A percentile compares a stretch with the other conserved stretches of the same genome.
phyloP scores from a whole-genome alignment of 345 rosid genomes.

The Brassica cretica region DNA sequence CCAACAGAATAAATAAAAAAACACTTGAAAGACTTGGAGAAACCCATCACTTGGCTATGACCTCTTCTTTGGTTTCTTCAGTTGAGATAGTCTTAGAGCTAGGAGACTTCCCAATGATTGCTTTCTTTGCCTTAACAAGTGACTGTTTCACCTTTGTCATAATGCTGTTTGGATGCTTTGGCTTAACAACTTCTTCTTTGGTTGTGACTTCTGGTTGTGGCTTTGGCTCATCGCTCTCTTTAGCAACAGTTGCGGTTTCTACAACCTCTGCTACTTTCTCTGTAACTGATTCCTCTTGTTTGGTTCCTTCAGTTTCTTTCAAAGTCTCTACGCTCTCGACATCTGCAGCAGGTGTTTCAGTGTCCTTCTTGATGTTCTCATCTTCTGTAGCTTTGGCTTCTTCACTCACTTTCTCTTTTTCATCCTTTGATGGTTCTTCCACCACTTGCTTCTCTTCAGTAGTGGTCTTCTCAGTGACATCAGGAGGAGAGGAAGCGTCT shows the following conservation, averaged over 20 bases:
- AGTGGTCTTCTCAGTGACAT: conserved; percentile 26
- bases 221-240: conserved; percentile 33
- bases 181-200: conserved; percentile 50
- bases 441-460: conserved; percentile 30
- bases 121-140: conserved; percentile 78
- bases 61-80: conserved; percentile 54
- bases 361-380: conserved; percentile 19
- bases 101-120: conserved; percentile 75
- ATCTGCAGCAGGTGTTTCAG: conserved; percentile 11
- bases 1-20: conserved; percentile 21
- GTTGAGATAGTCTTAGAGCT: conserved; percentile 53
- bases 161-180: conserved; percentile 62
- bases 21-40: conserved; percentile 1
- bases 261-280: conserved; percentile 35
- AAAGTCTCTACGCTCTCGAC: conserved; percentile 16
- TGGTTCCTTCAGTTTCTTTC: conserved; percentile 24
- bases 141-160: conserved; percentile 79
- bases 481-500: conserved; percentile 1
- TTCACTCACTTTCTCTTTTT: conserved; percentile 19
- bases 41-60: conserved; percentile 48
- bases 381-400: conserved; percentile 27
- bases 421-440: conserved; percentile 33
- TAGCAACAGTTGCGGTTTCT: conserved; percentile 29
- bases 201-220: conserved; percentile 42
- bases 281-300: conserved; percentile 27